phyloP scores from a whole-genome alignment of 768 basidiomycete species.

The Mycena latifolia region DNA sequence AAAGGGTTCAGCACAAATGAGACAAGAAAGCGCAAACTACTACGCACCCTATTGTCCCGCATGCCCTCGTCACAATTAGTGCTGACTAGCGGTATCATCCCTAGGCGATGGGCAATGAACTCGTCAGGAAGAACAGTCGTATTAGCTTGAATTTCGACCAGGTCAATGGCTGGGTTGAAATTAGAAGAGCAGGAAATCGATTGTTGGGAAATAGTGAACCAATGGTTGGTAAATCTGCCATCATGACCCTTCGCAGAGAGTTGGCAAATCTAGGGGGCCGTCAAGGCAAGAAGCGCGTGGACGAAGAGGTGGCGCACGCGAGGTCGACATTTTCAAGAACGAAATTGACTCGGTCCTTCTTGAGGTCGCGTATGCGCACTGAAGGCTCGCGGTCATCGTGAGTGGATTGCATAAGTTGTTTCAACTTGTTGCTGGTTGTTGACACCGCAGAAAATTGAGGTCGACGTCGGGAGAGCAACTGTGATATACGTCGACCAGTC shows the following conservation, averaged over 20 bases:
- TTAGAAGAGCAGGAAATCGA: constrained; percentile 46
- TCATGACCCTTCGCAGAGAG: constrained; percentile 92
- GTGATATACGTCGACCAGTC: no score
- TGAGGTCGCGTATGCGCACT: constrained; percentile 87
- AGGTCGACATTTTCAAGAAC: constrained; percentile 96
- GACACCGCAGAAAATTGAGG: no score
- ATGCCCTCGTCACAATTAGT: constrained; percentile 91
- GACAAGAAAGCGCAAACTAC: constrained; percentile 11
- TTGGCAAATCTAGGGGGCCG: constrained; percentile 82
- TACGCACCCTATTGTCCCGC: constrained; percentile 76
- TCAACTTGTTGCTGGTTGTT: background rate
- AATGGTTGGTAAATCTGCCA: constrained; percentile 96
- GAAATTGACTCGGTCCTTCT: constrained; percentile 90
- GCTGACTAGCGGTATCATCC: constrained; percentile 92
- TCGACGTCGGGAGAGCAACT: no score
- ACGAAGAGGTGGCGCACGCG: constrained; percentile 69
- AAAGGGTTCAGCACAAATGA: constrained; percentile 1
- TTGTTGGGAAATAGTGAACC: constrained; percentile 56
- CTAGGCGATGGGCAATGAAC: constrained; percentile 95
- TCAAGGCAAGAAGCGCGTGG: constrained; percentile 26
- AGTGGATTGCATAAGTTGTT: constrained; percentile 23
- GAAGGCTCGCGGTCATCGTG: constrained; percentile 65
- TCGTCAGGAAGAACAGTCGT: constrained; percentile 96
- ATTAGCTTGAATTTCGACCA: constrained; percentile 93
- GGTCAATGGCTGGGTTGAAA: constrained; percentile 84